Percentiles rank a stretch among this genome's conserved stretches.
Evolutionary conservation across 2,329 filamentous ascomycete species (phyloP).

Genomic region (Calonectria crousiana): DNA sequence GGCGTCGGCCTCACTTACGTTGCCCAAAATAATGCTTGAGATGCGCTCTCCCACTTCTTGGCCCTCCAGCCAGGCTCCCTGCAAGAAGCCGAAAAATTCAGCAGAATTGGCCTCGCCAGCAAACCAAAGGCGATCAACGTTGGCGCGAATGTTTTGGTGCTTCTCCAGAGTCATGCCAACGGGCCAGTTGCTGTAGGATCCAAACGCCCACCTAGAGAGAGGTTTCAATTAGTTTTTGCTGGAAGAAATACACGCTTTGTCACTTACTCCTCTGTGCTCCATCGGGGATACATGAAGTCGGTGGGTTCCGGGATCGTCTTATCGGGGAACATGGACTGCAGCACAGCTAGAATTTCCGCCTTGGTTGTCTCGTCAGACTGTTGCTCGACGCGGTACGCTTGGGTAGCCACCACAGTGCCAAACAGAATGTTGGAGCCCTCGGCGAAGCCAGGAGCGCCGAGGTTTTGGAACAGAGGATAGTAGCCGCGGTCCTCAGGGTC

Average conservation of each 20-base stretch:
- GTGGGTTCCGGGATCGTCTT: slow-evolving; percentile 68
- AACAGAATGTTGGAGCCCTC: slow-evolving; percentile 75
- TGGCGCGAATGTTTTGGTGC: slow-evolving; percentile 76
- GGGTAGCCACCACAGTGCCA: slow-evolving; percentile 68
- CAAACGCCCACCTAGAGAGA: slow-evolving; percentile 58
- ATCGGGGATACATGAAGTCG: slow-evolving; percentile 68
- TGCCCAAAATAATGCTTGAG: slow-evolving; percentile 43
- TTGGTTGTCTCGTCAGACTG: slow-evolving; percentile 70
- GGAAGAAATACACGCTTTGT: too few relatives aligned
- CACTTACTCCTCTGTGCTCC: slow-evolving; percentile 42
- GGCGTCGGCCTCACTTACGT: slow-evolving; percentile 35
- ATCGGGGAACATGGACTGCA: slow-evolving; percentile 72
- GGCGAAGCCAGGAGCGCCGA: slow-evolving; percentile 68
- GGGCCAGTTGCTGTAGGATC: slow-evolving; percentile 78
- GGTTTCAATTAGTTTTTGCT: slow-evolving; percentile 8
- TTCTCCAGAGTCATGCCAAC: slow-evolving; percentile 71
- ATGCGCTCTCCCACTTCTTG: slow-evolving; percentile 60
- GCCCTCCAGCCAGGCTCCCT: slow-evolving; percentile 71
- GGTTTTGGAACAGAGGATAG: slow-evolving; percentile 72
- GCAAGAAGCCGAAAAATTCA: slow-evolving; percentile 75
- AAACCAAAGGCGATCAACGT: slow-evolving; percentile 71
- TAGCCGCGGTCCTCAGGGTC: slow-evolving; percentile 56
- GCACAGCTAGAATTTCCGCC: slow-evolving; percentile 66
- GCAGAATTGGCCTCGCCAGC: slow-evolving; percentile 74
- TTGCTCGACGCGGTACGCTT: slow-evolving; percentile 69